phyloP scores from a whole-genome alignment of 2,329 filamentous ascomycete species.

The Clarireedia sp. region DNA sequence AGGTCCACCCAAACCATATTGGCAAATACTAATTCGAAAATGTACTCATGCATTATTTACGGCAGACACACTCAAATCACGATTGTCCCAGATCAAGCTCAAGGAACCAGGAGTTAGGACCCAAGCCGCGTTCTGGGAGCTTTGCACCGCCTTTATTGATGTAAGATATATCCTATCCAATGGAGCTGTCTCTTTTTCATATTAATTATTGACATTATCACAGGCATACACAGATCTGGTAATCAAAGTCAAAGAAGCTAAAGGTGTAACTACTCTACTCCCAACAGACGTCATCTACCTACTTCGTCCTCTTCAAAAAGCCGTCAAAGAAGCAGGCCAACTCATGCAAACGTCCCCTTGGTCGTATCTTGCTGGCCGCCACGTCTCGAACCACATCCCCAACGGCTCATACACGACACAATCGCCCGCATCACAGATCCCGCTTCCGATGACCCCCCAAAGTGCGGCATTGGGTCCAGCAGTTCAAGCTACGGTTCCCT shows the following conservation, averaged over 20 bases:
- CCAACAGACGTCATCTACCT: constrained; percentile 62
- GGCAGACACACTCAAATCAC: constrained; percentile 62
- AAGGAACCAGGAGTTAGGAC: constrained; percentile 72
- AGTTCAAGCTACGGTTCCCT: constrained; percentile 81
- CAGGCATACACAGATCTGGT: constrained; percentile 62
- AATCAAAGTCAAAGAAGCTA: constrained; percentile 46
- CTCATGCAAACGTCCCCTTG: constrained; percentile 61
- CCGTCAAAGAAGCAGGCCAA: constrained; percentile 71
- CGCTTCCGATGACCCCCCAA: constrained; percentile 76
- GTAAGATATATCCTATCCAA: constrained; percentile 13
- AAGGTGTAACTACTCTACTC: constrained; percentile 40
- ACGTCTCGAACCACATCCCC: constrained; percentile 16
- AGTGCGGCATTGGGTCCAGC: constrained; percentile 85
- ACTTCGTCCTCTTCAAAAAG: constrained; percentile 73
- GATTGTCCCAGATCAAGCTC: constrained; percentile 72
- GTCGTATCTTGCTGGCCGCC: constrained; percentile 40
- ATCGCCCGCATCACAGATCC: constrained; percentile 41
- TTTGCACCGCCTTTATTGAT: constrained; percentile 68
- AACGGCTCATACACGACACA: constrained; percentile 23
- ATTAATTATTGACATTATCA: neutral
- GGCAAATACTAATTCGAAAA: constrained; percentile 63
- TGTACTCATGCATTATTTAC: constrained; percentile 64
- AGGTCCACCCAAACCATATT: constrained; percentile 54
- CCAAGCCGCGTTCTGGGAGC: constrained; percentile 53
- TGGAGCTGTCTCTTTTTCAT: constrained; percentile 16